Base-by-base conservation (phyloP, 78 protist genomes). In the Chrysochromulina parva region DNA sequence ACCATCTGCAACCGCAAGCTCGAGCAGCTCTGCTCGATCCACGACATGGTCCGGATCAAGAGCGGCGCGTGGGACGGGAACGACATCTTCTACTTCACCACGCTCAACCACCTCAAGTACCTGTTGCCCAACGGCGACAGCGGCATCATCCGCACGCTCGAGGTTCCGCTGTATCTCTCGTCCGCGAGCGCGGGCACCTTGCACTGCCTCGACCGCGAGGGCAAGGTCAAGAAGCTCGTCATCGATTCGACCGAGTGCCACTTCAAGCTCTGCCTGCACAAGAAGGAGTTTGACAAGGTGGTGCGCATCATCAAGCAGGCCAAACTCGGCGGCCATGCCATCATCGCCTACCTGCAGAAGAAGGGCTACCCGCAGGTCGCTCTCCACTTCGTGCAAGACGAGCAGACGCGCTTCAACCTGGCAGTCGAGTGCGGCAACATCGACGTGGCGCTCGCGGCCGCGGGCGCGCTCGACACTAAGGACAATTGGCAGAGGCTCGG, bases 391-490 rank as follows among this genome's bases (percentile, higher is more conserved):
- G 99, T 98, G 28, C 93, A 95, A 92, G 99, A 99, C 95, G 96
- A 92, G 53, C 80, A 93, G 60, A 94, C 96, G 14, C 94, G 97
- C 47, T 98, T 99, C 96, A 73, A 94, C 28, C 96, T 99, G 2
- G 99, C 99, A 1, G 78, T 99, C 62, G 91, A 99, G 87, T 97
- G 99, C 86, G 99, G 99, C 52, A 96, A 98, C 94, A 91, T 99
- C 53, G 98, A 98, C 59, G 93, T 93, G 11, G 98, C 98, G 19
- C 82, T 38, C n/a, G 54, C 19, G 88, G 69, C 89, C 10, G 89
- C 89, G 28, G 10, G 4, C 19, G 19, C 28, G 53, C 52, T 71
- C 87, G 88, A 57, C 62, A 13, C n/a, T 62, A 91, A 91, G 85
- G 97, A 92, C 17, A 93, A 96, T 90, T 99, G 99, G 99, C 73